These are phyloP conservation scores for Cornus suecica DNA, from an alignment of 148 eudicot species.

Conservation along the genomic window DNA sequence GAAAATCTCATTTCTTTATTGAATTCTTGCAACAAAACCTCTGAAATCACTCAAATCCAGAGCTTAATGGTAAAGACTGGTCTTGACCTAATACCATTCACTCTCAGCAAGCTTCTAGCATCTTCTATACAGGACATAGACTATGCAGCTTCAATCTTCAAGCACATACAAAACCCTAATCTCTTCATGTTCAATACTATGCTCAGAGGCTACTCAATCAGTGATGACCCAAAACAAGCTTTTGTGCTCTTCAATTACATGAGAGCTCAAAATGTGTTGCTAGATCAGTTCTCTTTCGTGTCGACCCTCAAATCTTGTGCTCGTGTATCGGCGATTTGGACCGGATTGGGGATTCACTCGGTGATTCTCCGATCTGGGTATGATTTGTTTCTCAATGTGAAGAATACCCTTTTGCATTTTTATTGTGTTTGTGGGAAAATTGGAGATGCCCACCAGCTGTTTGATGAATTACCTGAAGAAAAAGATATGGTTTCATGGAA, in stretches of 20 bases:
- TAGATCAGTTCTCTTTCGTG: constrained; percentile 32
- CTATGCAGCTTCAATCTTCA: constrained; percentile 34
- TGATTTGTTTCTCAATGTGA: constrained; percentile 29
- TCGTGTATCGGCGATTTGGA: constrained; percentile 17
- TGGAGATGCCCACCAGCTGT: constrained; percentile 28
- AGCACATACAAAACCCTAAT: constrained; percentile 29
- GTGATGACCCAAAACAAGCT: constrained; percentile 25
- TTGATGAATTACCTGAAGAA: constrained; percentile 27
- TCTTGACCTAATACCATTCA: constrained; percentile 16
- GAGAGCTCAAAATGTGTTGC: constrained; percentile 19
- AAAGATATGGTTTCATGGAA: constrained; percentile 41
- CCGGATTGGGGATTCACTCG: constrained; percentile 24
- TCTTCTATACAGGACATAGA: constrained; percentile 19
- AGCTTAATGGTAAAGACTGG: constrained; percentile 31
- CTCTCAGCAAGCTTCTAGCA: constrained; percentile 40
- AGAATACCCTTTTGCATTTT: constrained; percentile 31
- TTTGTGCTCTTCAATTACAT: constrained; percentile 26
- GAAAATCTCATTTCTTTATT: constrained; percentile 21
- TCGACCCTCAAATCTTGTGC: constrained; percentile 30
- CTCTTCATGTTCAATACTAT: constrained; percentile 39
- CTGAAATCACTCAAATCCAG: constrained; percentile 35
- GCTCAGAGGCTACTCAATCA: constrained; percentile 36
- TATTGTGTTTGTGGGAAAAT: constrained; percentile 33
- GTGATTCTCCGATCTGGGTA: constrained; percentile 24
- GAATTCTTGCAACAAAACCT: constrained; percentile 23